Conservation (phyloP, 768 basidiomycete genomes). For the Lactarius trivialis region DNA sequence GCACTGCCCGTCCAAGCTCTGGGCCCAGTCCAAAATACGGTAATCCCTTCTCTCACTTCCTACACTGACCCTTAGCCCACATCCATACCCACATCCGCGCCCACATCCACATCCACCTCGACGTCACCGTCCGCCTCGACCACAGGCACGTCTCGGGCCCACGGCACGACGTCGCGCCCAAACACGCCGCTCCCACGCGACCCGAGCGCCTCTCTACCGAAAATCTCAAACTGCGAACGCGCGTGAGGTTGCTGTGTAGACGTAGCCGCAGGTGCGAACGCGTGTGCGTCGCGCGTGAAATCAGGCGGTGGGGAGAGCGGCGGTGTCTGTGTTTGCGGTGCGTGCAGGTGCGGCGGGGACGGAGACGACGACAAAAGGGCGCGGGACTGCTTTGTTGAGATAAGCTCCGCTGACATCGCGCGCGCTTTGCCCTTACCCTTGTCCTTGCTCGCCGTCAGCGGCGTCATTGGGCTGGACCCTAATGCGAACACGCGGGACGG, state of each 20-base stretch:
- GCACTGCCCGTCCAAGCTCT: background rate
- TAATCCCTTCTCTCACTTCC: background rate
- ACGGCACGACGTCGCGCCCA: constrained; percentile 53
- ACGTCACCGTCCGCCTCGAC: constrained; percentile 26
- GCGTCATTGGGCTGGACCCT: background rate
- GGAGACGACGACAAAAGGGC: constrained; percentile 18
- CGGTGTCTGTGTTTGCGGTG: constrained; percentile 22
- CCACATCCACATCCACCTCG: background rate
- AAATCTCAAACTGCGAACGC: constrained; percentile 47
- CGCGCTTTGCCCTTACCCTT: background rate
- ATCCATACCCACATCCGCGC: background rate
- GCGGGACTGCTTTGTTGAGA: constrained; percentile 25
- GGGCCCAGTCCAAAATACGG: background rate
- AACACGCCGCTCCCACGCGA: constrained; percentile 48
- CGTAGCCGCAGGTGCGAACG: constrained; percentile 34
- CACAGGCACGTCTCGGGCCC: constrained; percentile 40
- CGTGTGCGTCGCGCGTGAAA: constrained; percentile 33
- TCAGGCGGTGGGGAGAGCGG: constrained; percentile 27
- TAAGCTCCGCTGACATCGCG: constrained; percentile 10
- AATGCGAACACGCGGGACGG: constrained; percentile 25
- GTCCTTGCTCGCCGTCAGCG: background rate
- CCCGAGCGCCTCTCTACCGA: constrained; percentile 49
- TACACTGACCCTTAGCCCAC: background rate
- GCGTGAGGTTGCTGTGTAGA: constrained; percentile 31
- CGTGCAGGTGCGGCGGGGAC: background rate